These are phyloP conservation scores for Aspergillus eucalypticola DNA, from an alignment of 2,329 filamentous ascomycete species.

Conservation along the genomic window DNA sequence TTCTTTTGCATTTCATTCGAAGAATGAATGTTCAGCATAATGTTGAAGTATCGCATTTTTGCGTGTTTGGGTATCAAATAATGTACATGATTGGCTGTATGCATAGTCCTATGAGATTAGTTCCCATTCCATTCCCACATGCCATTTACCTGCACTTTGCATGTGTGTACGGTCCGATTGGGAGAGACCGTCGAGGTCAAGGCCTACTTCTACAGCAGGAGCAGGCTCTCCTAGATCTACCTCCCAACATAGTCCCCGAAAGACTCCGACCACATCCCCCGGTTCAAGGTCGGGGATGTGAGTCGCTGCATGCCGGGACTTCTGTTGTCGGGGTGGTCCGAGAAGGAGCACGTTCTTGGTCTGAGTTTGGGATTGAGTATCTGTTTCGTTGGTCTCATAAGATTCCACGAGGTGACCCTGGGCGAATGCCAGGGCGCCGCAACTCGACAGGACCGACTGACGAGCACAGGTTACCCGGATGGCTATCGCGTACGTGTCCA, in stretches of 20 bases:
- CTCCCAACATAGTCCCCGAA: constrained; percentile 38
- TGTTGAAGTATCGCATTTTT: neutral
- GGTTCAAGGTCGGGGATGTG: constrained; percentile 12
- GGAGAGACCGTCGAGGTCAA: neutral
- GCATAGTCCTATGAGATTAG: constrained; percentile 17
- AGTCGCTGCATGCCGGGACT: neutral
- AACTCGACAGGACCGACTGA: constrained; percentile 24
- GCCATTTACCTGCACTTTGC: constrained; percentile 28
- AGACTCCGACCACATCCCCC: constrained; percentile 33
- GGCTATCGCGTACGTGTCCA: constrained; percentile 20
- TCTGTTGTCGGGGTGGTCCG: constrained; percentile 25
- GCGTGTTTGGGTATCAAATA: neutral
- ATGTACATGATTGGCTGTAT: neutral
- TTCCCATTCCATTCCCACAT: constrained; percentile 45
- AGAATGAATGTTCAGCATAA: neutral
- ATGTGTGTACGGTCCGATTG: neutral
- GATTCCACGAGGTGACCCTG: constrained; percentile 7
- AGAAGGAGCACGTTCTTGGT: constrained; percentile 27
- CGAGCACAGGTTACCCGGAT: constrained; percentile 20
- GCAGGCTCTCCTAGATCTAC: constrained; percentile 28
- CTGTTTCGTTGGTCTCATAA: neutral
- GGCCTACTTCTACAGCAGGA: neutral
- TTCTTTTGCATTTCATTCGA: neutral
- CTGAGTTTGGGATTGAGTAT: constrained; percentile 5
- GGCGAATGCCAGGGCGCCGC: constrained; percentile 30